Evolutionary conservation across 768 basidiomycete species (phyloP), one percentile per base, ranked within the genome.

Genomic region (Trametes cinnabarina): DNA sequence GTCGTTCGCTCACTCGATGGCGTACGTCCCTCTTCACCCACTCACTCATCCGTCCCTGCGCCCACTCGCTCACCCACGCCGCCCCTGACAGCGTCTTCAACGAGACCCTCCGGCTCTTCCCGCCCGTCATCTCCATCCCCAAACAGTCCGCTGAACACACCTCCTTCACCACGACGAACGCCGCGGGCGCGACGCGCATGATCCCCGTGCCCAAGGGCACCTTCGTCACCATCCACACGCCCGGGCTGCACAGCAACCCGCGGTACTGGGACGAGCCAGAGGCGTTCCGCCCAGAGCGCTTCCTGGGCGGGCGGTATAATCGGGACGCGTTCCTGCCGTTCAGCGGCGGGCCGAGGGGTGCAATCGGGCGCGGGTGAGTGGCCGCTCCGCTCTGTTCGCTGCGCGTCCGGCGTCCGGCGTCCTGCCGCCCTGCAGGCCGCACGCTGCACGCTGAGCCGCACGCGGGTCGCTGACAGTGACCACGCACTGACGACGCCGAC

Each of bases 301-400:
- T 83, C 71, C 69, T 83, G 23, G 73, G 70, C 41, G 78, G 30
- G 12, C 30, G 82, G 49, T 85, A 80, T 77, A 75, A 78, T 22
- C 72, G 76, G 34, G 82, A 84, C 65, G 83, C 82, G 0, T 84
- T 82, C 65, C 26, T 81, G 26, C 80, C 83, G 4, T 84, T 83
- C 65, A 79, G 76, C 53, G 72, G 66, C 51, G 80, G 80, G 74
- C 55, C 75, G 19, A 73, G 80, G 10, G 74, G 74, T 35, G 81
- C 79, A 66, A 65, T 79, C 30, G 79, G 78, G 46, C 71, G 76
- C 60, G 76, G 72, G 77, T 78, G 25, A 19, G 44, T 46, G 30
- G 30, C 7, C 12, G 6, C 12, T 6, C 12, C 30, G 30, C 7
- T 32, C 30, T 6, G 30, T 2, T 32, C 7, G 30, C n/a, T n/a